Evolutionary conservation across 2,329 filamentous ascomycete genomes (phyloP).

Genomic region (Aplosporella prunicola): DNA sequence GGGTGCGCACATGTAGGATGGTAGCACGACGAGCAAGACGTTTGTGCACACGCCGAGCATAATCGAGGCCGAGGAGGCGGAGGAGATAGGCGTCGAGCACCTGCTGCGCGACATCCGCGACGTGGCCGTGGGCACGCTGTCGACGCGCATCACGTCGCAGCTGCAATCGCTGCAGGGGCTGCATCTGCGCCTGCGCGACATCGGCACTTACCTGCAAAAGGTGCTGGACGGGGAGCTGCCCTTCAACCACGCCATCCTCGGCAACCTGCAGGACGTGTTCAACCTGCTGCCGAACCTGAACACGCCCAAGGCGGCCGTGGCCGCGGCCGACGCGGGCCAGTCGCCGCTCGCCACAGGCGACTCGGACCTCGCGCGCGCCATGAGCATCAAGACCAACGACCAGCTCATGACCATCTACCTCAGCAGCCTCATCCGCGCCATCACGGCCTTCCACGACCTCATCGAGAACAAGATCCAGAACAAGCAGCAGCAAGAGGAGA

Average conservation of each 20-base stretch:
- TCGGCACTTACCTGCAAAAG: slow-evolving; percentile 90
- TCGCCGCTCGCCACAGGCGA: slow-evolving; percentile 48
- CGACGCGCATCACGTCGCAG: slow-evolving; percentile 94
- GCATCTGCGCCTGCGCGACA: slow-evolving; percentile 88
- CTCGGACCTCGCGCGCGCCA: slow-evolving; percentile 83
- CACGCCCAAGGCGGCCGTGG: slow-evolving; percentile 56
- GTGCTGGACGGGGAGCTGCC: slow-evolving; percentile 87
- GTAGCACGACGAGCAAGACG: slow-evolving; percentile 90
- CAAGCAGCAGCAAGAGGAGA: slow-evolving; percentile 91
- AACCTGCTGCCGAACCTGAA: slow-evolving; percentile 95
- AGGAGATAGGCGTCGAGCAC: slow-evolving; percentile 98
- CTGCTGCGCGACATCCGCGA: slow-evolving; percentile 95
- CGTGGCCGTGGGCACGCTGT: slow-evolving; percentile 92
- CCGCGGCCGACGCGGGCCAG: slow-evolving; percentile 40
- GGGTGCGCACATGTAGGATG: slow-evolving; percentile 63
- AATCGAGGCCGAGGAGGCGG: slow-evolving; percentile 97
- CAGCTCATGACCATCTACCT: slow-evolving; percentile 98
- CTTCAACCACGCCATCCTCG: slow-evolving; percentile 93
- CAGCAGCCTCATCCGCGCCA: slow-evolving; percentile 90
- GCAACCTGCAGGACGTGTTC: slow-evolving; percentile 98
- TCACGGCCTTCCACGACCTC: slow-evolving; percentile 96
- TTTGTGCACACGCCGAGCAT: slow-evolving; percentile 98
- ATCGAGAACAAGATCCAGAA: slow-evolving; percentile 99
- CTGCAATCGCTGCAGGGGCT: slow-evolving; percentile 94
- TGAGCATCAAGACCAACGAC: slow-evolving; percentile 99